Percentiles rank a stretch among this genome's conserved stretches.
phyloP scores from a whole-genome alignment of 1,284 basidiomycete genomes.

The Cystobasidium pallidum region DNA sequence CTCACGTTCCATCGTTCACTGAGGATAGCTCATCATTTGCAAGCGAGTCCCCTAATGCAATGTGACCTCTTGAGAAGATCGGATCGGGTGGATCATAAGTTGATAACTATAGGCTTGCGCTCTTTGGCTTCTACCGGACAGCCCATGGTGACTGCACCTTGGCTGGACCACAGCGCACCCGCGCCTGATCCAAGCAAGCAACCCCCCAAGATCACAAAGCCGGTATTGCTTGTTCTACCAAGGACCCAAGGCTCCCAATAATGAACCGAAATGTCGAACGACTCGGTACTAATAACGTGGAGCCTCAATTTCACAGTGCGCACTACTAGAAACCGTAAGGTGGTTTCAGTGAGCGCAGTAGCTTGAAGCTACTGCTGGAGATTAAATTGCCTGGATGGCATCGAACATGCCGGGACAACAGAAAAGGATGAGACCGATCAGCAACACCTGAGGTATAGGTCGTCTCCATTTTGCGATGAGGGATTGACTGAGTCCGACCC shows the following conservation, averaged over 20 bases:
- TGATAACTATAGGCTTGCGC: slow-evolving; percentile 1
- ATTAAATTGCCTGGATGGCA: slow-evolving; percentile 4
- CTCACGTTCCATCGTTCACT: slow-evolving; percentile 16
- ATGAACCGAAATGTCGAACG: too few relatives aligned
- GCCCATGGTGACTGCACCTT: slow-evolving; percentile 1
- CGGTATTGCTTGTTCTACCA: slow-evolving; percentile 1
- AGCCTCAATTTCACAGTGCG: too few relatives aligned
- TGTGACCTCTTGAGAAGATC: not conserved
- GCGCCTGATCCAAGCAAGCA: slow-evolving; percentile 7
- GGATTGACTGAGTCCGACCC: not conserved
- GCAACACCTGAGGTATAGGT: slow-evolving; percentile 7
- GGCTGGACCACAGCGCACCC: not conserved
- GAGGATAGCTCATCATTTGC: not conserved
- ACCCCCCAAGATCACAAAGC: slow-evolving; percentile 7
- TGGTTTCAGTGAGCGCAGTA: too few relatives aligned
- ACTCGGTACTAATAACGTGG: too few relatives aligned
- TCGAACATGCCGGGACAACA: slow-evolving; percentile 15
- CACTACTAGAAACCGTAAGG: too few relatives aligned
- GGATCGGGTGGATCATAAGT: not conserved
- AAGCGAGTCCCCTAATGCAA: not conserved
- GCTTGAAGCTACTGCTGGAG: too few relatives aligned
- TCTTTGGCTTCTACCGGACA: slow-evolving; percentile 8
- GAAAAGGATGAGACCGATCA: not conserved
- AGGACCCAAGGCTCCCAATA: slow-evolving; percentile 12
- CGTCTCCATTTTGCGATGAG: not conserved